Conservation (phyloP, 192 early-diverging fungal species). For the Obelidium mucronatum region DNA sequence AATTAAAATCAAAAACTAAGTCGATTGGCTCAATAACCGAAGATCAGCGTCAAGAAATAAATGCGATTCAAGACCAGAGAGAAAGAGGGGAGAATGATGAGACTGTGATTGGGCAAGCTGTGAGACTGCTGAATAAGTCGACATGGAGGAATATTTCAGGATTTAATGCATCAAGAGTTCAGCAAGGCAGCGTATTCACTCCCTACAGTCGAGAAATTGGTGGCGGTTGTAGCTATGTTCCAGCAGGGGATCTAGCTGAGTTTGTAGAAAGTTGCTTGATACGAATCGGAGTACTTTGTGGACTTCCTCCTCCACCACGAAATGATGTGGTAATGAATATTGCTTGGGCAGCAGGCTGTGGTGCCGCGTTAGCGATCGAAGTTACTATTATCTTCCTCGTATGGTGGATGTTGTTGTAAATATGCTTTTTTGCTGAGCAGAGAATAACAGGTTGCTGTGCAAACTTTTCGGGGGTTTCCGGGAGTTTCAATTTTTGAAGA, state of each 20-base stretch:
- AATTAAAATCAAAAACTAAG: neutral
- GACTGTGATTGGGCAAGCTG: constrained; percentile 4
- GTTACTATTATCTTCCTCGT: constrained; percentile 12
- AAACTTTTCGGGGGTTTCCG: neutral
- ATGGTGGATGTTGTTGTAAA: constrained; percentile 9
- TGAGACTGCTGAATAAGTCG: neutral
- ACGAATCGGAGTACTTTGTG: neutral
- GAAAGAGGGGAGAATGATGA: neutral
- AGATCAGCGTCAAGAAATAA: neutral
- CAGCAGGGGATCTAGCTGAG: neutral
- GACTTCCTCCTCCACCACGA: constrained; percentile 31
- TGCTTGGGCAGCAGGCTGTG: constrained; percentile 16
- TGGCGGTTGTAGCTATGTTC: neutral
- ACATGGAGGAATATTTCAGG: constrained; percentile 4
- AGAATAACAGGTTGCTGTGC: no score
- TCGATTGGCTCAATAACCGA: neutral
- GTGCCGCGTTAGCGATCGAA: neutral
- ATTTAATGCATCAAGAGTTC: constrained; percentile 14
- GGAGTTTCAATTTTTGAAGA: neutral
- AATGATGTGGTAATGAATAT: constrained; percentile 34
- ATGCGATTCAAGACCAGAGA: neutral
- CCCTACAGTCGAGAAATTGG: neutral
- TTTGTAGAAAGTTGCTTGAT: neutral
- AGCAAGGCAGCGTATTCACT: constrained; percentile 12
- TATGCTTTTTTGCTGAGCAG: no score